Percentiles rank a stretch among this genome's conserved stretches.
Conservation (phyloP, 345 rosid genomes). For the Salix caprea region DNA sequence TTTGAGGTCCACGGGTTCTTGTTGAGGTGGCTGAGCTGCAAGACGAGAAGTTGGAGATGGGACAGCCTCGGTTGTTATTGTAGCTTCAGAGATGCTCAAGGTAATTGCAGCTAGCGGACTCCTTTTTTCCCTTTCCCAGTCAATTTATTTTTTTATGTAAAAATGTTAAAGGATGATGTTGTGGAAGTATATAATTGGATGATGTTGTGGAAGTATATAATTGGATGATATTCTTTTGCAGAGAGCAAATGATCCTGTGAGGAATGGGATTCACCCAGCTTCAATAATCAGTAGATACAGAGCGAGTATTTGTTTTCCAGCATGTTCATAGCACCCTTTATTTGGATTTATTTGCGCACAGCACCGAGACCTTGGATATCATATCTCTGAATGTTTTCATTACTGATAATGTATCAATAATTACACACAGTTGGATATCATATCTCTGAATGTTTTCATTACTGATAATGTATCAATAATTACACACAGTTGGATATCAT, state of each 20-base stretch:
- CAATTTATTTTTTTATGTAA: neutral
- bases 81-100: conserved; percentile 87
- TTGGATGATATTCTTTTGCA: conserved; percentile 27
- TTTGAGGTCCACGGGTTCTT: conserved; percentile 52
- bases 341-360: neutral
- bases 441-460: neutral
- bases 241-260: conserved; percentile 95
- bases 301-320: conserved; percentile 35
- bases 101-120: conserved; percentile 26
- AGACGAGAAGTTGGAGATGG: conserved; percentile 98
- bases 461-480: neutral
- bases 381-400: neutral
- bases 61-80: conserved; percentile 90
- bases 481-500: neutral
- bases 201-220: neutral
- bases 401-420: neutral
- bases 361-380: neutral
- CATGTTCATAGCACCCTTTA: neutral
- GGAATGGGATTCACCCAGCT: conserved; percentile 96
- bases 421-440: neutral
- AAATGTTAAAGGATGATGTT: neutral
- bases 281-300: conserved; percentile 94
- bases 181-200: conserved; percentile 8
- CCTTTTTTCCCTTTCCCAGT: neutral
- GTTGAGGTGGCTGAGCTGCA: conserved; percentile 99